These are phyloP conservation scores for Pythium biforme DNA, from an alignment of 352 stramenopile genomes.

Conservation along the genomic window DNA sequence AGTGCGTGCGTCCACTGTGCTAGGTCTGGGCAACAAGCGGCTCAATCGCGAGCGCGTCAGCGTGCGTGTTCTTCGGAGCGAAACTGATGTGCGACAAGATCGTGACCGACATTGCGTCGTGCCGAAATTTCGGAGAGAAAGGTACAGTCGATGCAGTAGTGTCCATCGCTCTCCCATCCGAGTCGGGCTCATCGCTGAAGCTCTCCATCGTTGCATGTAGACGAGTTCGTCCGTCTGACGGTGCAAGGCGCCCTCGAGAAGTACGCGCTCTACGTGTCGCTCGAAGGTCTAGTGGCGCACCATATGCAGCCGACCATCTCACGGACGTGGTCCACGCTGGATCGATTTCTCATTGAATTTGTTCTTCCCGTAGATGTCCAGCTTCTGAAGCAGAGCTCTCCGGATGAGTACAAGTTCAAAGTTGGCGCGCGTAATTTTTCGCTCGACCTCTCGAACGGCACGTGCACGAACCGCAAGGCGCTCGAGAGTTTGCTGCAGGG, in stretches of 20 bases:
- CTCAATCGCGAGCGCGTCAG: slow-evolving; percentile 64
- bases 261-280: slow-evolving; percentile 28
- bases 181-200: background rate
- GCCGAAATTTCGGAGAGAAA: slow-evolving; percentile 55
- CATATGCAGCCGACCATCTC: too few relatives aligned
- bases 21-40: slow-evolving; percentile 50
- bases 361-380: slow-evolving; percentile 44
- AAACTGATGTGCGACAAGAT: slow-evolving; percentile 70
- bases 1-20: background rate
- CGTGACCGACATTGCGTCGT: slow-evolving; percentile 72
- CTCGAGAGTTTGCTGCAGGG: slow-evolving; percentile 69
- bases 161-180: background rate
- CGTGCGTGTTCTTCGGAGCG: slow-evolving; percentile 64
- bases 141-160: slow-evolving; percentile 24
- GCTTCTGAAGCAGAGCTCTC: slow-evolving; percentile 47
- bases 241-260: slow-evolving; percentile 48
- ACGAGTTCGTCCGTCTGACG: slow-evolving; percentile 47
- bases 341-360: background rate
- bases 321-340: too few relatives aligned
- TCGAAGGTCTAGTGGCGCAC: slow-evolving; percentile 8
- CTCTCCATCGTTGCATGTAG: slow-evolving; percentile 11
- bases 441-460: slow-evolving; percentile 52
- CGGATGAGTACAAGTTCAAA: slow-evolving; percentile 62
- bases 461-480: slow-evolving; percentile 59
- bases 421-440: slow-evolving; percentile 49